Conservation (phyloP, 768 basidiomycete genomes). For the Pilatotrama ljubarskyi region DNA sequence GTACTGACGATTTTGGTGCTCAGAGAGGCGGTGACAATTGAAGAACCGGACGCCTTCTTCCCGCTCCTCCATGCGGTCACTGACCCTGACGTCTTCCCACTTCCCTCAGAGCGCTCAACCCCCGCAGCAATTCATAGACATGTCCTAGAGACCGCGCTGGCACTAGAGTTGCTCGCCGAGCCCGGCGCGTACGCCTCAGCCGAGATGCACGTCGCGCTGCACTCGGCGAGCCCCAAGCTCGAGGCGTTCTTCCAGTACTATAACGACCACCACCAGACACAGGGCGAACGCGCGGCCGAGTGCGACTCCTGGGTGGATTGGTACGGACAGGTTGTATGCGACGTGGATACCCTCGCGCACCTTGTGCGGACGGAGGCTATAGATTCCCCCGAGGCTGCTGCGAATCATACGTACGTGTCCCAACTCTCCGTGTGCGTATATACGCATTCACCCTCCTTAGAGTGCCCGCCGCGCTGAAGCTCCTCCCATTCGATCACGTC, state of each 20-base stretch:
- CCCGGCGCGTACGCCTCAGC: conserved; percentile 56
- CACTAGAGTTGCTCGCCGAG: conserved; percentile 49
- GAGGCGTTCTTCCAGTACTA: conserved; percentile 85
- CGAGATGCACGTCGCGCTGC: conserved; percentile 73
- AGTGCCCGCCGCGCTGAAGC: conserved; percentile 43
- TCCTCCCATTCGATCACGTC: conserved; percentile 79
- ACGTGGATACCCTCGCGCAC: conserved; percentile 55
- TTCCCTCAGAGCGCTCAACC: conserved; percentile 35
- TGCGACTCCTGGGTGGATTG: conserved; percentile 84
- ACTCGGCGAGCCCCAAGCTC: conserved; percentile 76
- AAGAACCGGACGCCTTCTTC: conserved; percentile 75
- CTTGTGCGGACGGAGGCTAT: conserved; percentile 54
- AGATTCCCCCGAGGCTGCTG: conserved; percentile 35
- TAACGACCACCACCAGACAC: conserved; percentile 29
- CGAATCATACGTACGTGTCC: conserved; percentile 17
- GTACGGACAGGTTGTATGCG: conserved; percentile 76
- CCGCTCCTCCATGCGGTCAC: conserved; percentile 69
- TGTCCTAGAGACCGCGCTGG: conserved; percentile 51
- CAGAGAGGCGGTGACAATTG: conserved; percentile 81
- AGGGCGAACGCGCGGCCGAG: conserved; percentile 30
- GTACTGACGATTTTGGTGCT: neutral
- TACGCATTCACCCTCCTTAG: conserved; percentile 17
- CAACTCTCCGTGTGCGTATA: neutral
- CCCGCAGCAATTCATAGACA: conserved; percentile 55
- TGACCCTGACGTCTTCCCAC: conserved; percentile 44